Evolutionary conservation across 2,329 filamentous ascomycete species (phyloP), one percentile per base, ranked within the genome.

Genomic region (Colletotrichum cuscutae): DNA sequence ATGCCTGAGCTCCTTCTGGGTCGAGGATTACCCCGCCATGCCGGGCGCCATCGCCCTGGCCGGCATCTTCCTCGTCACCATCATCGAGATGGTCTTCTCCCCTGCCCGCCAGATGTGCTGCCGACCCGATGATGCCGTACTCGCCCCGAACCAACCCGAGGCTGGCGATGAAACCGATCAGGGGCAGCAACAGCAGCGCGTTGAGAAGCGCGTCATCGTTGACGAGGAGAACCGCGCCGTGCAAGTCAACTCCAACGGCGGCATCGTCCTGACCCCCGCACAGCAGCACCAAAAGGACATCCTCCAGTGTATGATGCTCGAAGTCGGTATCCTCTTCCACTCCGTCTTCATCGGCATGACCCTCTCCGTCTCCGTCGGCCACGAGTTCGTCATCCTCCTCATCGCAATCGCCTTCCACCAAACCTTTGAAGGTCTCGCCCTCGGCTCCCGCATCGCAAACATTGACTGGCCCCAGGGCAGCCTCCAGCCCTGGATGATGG

Each of bases 281-380:
- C 85, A 92, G 81, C 86, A 89, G 75, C 79, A 82, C 74, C 90
- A 92, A 77, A 89, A 92, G 69, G 88, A 92, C 76, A 89, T 95
- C 76, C 85, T 95, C 12, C 93, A 95, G 81, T 95, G 93, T 76
- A 86, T 95, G 71, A 87, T 95, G 68, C 88, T 95, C 19, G 94
- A 96, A 83, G 92, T 93, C 32, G 94, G 94, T 32, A 95, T 95
- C 76, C 86, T 94, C 15, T 94, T 94, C 80, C 92, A 94, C 82
- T 93, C 91, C 78, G 86, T 95, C 73, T 96, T 96, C 79, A 95
- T 96, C 76, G 94, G 94, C 73, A 95, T 95, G 92, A 93, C 94
- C 4, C 87, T 96, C 54, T 94, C 92, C 37, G 93, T 96, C 8
- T 91, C 93, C 3, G 93, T 92, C 0, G 93, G 93, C 1, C 91